These are phyloP conservation scores for Herpetomonas samuelpessoai DNA, from an alignment of 208 protist genomes.

Conservation along the genomic window DNA sequence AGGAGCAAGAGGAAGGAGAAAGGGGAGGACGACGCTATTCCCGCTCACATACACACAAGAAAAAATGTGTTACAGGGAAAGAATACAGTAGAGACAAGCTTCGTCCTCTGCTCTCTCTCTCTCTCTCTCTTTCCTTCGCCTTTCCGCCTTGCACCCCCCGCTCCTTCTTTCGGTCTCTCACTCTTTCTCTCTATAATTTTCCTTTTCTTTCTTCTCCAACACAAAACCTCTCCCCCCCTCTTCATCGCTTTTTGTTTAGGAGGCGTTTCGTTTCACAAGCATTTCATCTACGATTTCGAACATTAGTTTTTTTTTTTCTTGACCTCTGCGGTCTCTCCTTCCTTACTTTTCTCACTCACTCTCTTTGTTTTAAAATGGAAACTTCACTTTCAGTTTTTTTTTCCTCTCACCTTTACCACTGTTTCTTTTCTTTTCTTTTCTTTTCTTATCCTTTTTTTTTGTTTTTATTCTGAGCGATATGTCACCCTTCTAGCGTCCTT, in stretches of 20 bases:
- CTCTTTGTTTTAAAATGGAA: background rate
- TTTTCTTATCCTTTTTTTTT: constrained; percentile 8
- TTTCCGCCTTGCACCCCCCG: constrained; percentile 3
- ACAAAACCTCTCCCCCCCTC: constrained; percentile 8
- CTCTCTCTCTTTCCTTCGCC: constrained; percentile 3
- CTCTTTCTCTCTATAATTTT: constrained; percentile 8
- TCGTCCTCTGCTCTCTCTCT: constrained; percentile 10
- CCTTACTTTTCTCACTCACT: background rate
- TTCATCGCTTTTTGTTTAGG: constrained; percentile 3
- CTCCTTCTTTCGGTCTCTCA: background rate
- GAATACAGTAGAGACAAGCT: no score
- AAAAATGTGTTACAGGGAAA: no score
- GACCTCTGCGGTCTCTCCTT: no score
- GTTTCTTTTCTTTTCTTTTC: background rate
- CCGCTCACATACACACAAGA: no score
- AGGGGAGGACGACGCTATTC: no score
- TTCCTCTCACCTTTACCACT: constrained; percentile 5
- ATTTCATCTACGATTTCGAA: constrained; percentile 1
- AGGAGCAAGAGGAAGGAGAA: no score
- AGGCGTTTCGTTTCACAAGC: no score
- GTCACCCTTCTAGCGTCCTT: no score
- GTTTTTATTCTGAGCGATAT: background rate
- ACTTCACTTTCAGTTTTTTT: constrained; percentile 4
- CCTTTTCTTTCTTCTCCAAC: constrained; percentile 4
- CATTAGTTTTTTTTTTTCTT: constrained; percentile 1